phyloP scores from a whole-genome alignment of 2,329 filamentous ascomycete species.

The Epicoccum sorghinum region DNA sequence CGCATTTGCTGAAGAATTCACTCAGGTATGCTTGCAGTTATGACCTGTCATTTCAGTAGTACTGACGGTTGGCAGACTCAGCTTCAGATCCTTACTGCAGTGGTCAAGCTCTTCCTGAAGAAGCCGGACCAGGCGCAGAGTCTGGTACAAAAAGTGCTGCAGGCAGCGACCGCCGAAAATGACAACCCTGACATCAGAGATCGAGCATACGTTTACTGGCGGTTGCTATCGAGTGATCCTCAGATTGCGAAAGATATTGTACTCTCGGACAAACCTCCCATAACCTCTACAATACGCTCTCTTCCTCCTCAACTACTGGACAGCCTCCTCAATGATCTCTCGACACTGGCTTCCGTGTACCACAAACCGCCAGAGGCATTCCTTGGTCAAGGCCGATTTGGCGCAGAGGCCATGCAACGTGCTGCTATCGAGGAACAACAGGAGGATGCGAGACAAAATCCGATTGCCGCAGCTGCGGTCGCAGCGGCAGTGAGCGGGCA shows the following conservation, averaged over 20 bases:
- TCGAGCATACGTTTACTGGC: constrained; percentile 98
- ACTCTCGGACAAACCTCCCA: constrained; percentile 91
- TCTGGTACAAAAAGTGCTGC: constrained; percentile 91
- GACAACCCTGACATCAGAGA: constrained; percentile 98
- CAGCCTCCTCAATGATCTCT: constrained; percentile 87
- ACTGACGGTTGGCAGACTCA: constrained; percentile 72
- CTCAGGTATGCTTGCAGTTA: constrained; percentile 67
- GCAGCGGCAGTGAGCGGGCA: constrained; percentile 65
- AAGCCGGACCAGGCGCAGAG: constrained; percentile 91
- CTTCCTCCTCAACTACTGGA: constrained; percentile 84
- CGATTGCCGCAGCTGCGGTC: constrained; percentile 83
- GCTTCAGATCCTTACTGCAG: constrained; percentile 93
- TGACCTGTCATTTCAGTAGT: not conserved
- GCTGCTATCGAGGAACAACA: constrained; percentile 96
- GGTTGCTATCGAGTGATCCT: constrained; percentile 88
- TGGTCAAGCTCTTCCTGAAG: constrained; percentile 97
- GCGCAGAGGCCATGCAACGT: constrained; percentile 90
- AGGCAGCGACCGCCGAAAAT: constrained; percentile 89
- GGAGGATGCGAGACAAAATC: constrained; percentile 90
- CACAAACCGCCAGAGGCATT: constrained; percentile 99
- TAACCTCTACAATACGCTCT: constrained; percentile 90
- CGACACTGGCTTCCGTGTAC: constrained; percentile 94
- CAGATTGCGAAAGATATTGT: constrained; percentile 92
- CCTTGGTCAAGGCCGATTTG: constrained; percentile 91
- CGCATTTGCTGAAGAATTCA: constrained; percentile 93